A percentile compares a stretch with the other conserved stretches of the same genome.
Conservation (phyloP, 306 rosid genomes). For the Hippophae rhamnoides region DNA sequence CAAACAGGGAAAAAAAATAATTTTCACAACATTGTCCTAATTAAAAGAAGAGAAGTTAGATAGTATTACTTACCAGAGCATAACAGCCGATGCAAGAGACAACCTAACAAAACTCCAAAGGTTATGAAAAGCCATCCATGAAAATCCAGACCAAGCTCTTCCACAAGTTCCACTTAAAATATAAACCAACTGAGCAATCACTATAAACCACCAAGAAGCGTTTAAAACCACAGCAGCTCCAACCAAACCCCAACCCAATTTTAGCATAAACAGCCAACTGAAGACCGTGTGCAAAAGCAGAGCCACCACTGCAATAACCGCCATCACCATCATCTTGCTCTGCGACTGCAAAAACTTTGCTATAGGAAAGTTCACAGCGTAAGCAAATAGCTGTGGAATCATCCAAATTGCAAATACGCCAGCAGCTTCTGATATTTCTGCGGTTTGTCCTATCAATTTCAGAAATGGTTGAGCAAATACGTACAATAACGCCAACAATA, state of each 20-base stretch:
- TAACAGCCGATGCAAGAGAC: conserved; percentile 68
- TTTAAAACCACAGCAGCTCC: conserved; percentile 72
- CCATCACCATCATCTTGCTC: conserved; percentile 87
- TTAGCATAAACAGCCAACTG: conserved; percentile 68
- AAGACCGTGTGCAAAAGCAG: conserved; percentile 49
- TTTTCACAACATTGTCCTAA: background rate
- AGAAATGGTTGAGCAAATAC: conserved; percentile 46
- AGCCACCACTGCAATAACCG: conserved; percentile 46
- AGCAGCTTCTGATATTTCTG: conserved; percentile 54
- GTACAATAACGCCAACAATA: conserved; percentile 34
- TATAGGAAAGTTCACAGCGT: conserved; percentile 63
- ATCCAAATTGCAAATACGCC: conserved; percentile 65
- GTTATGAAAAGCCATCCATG: conserved; percentile 52
- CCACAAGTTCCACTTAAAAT: conserved; percentile 53
- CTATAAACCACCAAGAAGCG: conserved; percentile 69
- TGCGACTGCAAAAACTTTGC: conserved; percentile 79
- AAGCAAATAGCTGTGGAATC: conserved; percentile 88
- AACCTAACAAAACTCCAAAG: conserved; percentile 63
- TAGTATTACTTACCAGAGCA: conserved; percentile 49
- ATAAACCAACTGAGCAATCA: conserved; percentile 49
- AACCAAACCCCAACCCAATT: conserved; percentile 52
- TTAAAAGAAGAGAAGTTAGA: too few species aligned
- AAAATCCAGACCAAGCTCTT: conserved; percentile 71
- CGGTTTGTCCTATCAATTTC: conserved; percentile 51
- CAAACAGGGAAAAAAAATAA: too few species aligned